These are phyloP conservation scores for Silene noctiflora DNA, from an alignment of 179 eudicot species.

Conservation along the genomic window DNA sequence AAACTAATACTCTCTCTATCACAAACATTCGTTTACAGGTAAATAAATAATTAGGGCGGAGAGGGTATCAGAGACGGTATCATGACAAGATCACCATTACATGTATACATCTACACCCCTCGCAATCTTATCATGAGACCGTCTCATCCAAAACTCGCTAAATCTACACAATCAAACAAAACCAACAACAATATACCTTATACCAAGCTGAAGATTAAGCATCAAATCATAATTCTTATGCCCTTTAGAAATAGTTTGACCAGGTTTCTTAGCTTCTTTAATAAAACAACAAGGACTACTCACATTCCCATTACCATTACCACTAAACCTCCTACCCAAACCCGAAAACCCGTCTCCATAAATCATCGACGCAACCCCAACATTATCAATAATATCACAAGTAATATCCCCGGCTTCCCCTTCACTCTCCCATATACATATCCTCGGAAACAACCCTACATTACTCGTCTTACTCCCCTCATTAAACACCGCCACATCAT, in stretches of 20 bases:
- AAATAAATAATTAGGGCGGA: too few species aligned
- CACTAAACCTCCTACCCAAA: slow-evolving; percentile 42
- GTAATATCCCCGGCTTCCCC: slow-evolving; percentile 96
- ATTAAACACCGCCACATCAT: slow-evolving; percentile 45
- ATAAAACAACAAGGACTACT: slow-evolving; percentile 54
- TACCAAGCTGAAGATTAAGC: slow-evolving; percentile 94
- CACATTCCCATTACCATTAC: background rate
- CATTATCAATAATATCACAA: slow-evolving; percentile 88
- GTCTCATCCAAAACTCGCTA: background rate
- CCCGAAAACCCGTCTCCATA: slow-evolving; percentile 48
- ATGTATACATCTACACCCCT: too few species aligned
- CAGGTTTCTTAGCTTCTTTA: slow-evolving; percentile 81
- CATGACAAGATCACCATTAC: background rate
- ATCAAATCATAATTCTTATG: slow-evolving; percentile 91
- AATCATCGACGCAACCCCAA: slow-evolving; percentile 70
- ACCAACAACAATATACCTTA: slow-evolving; percentile 42
- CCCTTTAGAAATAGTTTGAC: slow-evolving; percentile 73
- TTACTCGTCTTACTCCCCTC: slow-evolving; percentile 31
- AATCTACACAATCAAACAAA: background rate
- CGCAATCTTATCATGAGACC: background rate
- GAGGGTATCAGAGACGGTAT: background rate
- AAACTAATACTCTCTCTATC: too few species aligned
- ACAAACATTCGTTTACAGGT: too few species aligned
- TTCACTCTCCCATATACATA: slow-evolving; percentile 93
- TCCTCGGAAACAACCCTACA: slow-evolving; percentile 49